Base-by-base conservation (phyloP, 768 basidiomycete species). In the Phanerochaete carnosa region DNA sequence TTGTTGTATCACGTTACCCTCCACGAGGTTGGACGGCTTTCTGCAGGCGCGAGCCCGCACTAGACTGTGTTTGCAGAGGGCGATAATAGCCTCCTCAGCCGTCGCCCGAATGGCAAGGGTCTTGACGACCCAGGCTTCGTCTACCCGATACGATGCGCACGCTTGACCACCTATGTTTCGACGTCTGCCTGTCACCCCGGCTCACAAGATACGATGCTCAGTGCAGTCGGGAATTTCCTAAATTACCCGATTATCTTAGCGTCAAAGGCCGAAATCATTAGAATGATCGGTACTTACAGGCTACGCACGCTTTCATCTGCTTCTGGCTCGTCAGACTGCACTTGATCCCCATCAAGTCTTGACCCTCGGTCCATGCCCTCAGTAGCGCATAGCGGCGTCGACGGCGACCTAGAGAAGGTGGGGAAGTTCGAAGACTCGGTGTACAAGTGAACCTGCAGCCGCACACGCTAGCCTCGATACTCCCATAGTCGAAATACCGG, bases 151-250 rank as follows among this genome's bases (percentile, higher is more conserved):
- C 94, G 92, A 77, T 95, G 92, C 1, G 82, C 88, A 70, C 94
- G 92, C 80, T 82, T 47, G 23, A 96, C 90, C 0, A 94, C 94
- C 69, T 96, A 94, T 47, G 87, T 87, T 71, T 95, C 92, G 2
- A 94, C 89, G 68, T 96, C 94, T 25, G 89, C 89, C 62, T 87
- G 88, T 93, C 94, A 96, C 8, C 95, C 88, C 1, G 94, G 94
- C 68, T 94, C 92, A 58, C 92, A 90, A 69, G 95, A 95, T 54
- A 95, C 94, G 1, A 95, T 83, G 11, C 94, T 80, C 23, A 93
- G 94, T 0, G 94, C 94, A 1, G 88, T 84, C 51, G 90, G 83
- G 22, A 96, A 75, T 68, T 96, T 96, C 63, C 94, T 94, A n/a
- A n/a, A n/a, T n/a, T n/a, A 19, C 4, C 35, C 39, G 33, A 25